Conservation (phyloP, 257 asterid genomes). For the Euphrasia confusa region DNA sequence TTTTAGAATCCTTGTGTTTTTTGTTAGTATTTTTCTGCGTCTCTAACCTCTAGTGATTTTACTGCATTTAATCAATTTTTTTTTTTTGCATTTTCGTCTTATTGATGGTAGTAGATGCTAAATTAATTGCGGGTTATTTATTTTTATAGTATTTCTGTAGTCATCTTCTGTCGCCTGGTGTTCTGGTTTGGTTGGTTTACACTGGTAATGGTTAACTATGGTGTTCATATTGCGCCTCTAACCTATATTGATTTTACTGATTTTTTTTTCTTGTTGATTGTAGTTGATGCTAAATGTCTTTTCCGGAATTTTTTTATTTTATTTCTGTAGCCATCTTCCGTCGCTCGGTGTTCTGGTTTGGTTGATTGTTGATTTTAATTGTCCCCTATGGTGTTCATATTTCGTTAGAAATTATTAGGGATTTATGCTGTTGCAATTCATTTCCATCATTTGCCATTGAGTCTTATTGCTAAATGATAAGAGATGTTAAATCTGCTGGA, state of each 20-base stretch:
- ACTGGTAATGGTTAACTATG: neutral
- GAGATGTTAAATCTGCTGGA: too few species aligned
- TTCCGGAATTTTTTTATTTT: neutral
- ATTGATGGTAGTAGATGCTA: neutral
- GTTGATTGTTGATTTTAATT: neutral
- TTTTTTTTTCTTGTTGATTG: neutral
- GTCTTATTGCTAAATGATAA: too few species aligned
- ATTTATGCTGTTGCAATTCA: neutral
- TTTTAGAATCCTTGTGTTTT: neutral
- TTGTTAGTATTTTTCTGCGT: conserved; percentile 1
- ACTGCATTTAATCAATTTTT: neutral
- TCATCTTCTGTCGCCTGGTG: too few species aligned
- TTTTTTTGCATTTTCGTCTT: conserved; percentile 9
- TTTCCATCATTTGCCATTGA: too few species aligned
- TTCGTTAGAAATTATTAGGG: neutral
- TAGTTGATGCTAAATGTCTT: neutral
- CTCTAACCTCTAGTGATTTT: neutral
- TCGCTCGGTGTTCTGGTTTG: conserved; percentile 2
- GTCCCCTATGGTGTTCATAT: neutral
- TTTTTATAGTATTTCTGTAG: too few species aligned
- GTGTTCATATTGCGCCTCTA: neutral
- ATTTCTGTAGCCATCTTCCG: neutral
- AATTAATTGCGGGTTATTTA: too few species aligned
- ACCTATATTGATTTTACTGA: conserved; percentile 4
- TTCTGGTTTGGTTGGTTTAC: too few species aligned